phyloP scores from a whole-genome alignment of 2,329 filamentous ascomycete genomes.

The Pseudophaeomoniella oleicola region DNA sequence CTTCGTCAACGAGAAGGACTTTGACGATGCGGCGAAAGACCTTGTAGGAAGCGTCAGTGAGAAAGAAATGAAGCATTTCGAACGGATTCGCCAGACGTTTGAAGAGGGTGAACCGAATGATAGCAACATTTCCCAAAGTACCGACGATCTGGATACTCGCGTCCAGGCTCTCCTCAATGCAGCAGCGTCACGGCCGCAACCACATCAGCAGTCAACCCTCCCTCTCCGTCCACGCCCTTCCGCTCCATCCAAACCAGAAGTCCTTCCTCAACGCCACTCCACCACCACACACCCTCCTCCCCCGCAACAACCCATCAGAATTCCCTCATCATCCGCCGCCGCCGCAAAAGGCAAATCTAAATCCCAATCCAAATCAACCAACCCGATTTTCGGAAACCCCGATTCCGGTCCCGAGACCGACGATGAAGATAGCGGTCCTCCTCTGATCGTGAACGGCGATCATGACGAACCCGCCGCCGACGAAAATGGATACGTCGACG shows the following conservation, averaged over 20 bases:
- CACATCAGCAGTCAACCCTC: conserved; percentile 12
- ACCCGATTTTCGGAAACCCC: conserved; percentile 9
- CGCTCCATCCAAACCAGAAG: conserved; percentile 1
- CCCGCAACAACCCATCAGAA: conserved; percentile 1
- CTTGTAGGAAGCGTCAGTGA: conserved; percentile 87
- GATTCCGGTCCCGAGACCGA: conserved; percentile 8
- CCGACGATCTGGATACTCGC: neutral
- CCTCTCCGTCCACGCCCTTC: conserved; percentile 12
- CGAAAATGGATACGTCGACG: too few relatives aligned
- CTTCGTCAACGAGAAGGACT: conserved; percentile 80
- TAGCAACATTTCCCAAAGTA: conserved; percentile 2
- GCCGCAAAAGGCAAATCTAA: conserved; percentile 7
- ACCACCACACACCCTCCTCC: neutral
- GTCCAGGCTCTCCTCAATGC: conserved; percentile 23
- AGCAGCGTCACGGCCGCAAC: conserved; percentile 14
- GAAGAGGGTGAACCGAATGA: conserved; percentile 38
- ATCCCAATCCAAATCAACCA: conserved; percentile 11
- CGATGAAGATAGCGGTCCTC: too few relatives aligned
- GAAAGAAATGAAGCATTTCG: conserved; percentile 84
- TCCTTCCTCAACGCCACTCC: conserved; percentile 1
- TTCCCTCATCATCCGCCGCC: conserved; percentile 1
- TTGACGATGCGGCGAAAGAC: conserved; percentile 64
- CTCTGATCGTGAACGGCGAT: too few relatives aligned
- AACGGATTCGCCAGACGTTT: conserved; percentile 67
- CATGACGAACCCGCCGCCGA: too few relatives aligned